A percentile compares a stretch with the other conserved stretches of the same genome.
These are phyloP conservation scores for Oryza punctata DNA, from an alignment of 176 grass and related monocot species.

Conservation along the genomic window DNA sequence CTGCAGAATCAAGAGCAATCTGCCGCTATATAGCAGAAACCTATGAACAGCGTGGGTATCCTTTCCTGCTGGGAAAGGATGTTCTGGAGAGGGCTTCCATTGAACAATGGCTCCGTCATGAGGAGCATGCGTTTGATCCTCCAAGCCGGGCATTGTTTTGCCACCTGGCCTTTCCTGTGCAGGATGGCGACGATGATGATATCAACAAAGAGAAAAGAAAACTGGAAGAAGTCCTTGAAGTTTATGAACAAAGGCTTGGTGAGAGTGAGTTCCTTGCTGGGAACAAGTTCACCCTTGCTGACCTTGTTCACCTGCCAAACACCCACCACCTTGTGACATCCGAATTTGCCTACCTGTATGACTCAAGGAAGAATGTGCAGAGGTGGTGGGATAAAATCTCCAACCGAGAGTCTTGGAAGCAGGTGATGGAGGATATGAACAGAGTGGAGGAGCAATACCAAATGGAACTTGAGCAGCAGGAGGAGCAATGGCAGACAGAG, in stretches of 20 bases:
- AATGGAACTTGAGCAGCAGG: constrained; percentile 20
- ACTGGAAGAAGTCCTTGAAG: constrained; percentile 73
- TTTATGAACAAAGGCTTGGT: constrained; percentile 73
- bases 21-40: constrained; percentile 75
- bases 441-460: constrained; percentile 36
- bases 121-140: constrained; percentile 90
- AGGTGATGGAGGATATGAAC: constrained; percentile 57
- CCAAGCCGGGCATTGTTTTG: constrained; percentile 75
- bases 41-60: constrained; percentile 60
- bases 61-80: constrained; percentile 80
- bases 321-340: constrained; percentile 58
- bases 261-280: constrained; percentile 67
- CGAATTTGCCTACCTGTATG: constrained; percentile 51
- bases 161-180: constrained; percentile 61
- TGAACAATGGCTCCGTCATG: constrained; percentile 92
- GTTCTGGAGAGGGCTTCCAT: constrained; percentile 87
- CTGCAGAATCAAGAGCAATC: constrained; percentile 87
- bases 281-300: constrained; percentile 79
- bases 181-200: constrained; percentile 22
- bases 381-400: constrained; percentile 80
- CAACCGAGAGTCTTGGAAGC: constrained; percentile 53
- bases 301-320: constrained; percentile 78
- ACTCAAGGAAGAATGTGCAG: constrained; percentile 78
- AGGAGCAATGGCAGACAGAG: constrained; percentile 7
- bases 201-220: constrained; percentile 44